Evolutionary conservation across 768 basidiomycete species (phyloP).

Genomic region (Panellus pusillus): DNA sequence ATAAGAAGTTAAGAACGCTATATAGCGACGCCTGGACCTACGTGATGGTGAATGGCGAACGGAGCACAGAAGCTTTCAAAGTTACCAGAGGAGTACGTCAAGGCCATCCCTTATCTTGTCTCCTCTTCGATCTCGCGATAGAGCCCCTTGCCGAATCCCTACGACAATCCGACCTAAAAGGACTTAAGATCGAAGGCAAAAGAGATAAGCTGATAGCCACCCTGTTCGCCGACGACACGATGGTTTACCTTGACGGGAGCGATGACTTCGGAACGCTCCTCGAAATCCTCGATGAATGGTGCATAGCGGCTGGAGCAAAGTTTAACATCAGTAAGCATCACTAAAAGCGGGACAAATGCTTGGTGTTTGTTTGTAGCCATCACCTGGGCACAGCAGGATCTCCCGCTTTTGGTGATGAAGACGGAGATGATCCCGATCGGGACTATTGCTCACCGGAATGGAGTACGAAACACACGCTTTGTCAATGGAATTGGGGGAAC

Average conservation of each 20-base stretch:
- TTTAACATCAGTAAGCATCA: conserved; percentile 41
- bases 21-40: neutral
- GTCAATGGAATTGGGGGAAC: neutral
- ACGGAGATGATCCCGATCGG: conserved; percentile 40
- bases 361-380: too few relatives aligned
- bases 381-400: too few relatives aligned
- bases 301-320: conserved; percentile 36
- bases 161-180: conserved; percentile 29
- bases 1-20: conserved; percentile 9
- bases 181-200: conserved; percentile 21
- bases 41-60: conserved; percentile 8
- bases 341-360: too few relatives aligned
- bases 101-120: conserved; percentile 39
- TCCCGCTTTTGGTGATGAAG: too few relatives aligned
- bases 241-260: conserved; percentile 29
- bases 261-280: conserved; percentile 29
- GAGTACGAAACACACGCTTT: conserved; percentile 1
- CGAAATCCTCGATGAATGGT: conserved; percentile 37
- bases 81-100: conserved; percentile 23
- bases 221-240: conserved; percentile 47
- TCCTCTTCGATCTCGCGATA: too few relatives aligned
- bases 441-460: conserved; percentile 10
- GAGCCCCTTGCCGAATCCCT: too few relatives aligned
- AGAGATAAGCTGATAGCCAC: conserved; percentile 25
- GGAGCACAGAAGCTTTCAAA: conserved; percentile 9